These are phyloP conservation scores for Rhodotorula kratochvilovae DNA, from an alignment of 768 basidiomycete species.

Conservation along the genomic window DNA sequence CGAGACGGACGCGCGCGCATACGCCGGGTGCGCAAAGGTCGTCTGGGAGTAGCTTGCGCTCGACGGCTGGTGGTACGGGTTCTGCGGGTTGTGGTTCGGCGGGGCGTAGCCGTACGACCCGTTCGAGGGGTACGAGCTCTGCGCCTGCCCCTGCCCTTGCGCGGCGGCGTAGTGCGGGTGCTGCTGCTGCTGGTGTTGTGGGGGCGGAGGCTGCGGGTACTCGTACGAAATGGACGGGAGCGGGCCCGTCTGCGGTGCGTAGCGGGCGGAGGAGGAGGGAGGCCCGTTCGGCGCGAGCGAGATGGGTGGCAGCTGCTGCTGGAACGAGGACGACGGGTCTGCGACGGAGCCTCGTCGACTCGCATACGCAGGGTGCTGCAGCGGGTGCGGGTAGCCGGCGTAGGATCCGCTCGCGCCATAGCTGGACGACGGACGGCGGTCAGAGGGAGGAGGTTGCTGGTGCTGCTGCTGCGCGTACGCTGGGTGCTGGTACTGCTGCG, in stretches of 20 bases:
- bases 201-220: background rate
- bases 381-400: background rate
- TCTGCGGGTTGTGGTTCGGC: background rate
- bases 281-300: background rate
- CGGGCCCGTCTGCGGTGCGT: background rate
- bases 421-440: background rate
- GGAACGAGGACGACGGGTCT: background rate
- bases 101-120: background rate
- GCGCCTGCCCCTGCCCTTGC: no score
- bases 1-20: constrained; percentile 5
- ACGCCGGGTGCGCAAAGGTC: constrained; percentile 11
- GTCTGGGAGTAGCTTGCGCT: background rate
- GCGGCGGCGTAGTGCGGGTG: background rate
- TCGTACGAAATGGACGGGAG: background rate
- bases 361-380: background rate
- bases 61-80: constrained; percentile 10
- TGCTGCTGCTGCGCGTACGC: no score
- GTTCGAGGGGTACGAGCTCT: no score
- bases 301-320: background rate
- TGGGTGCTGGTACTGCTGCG: background rate
- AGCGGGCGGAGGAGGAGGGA: background rate
- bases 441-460: background rate
- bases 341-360: no score
- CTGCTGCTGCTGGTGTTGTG: background rate
- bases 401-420: background rate